Conservation (phyloP, 2,329 filamentous ascomycete species). For the Aspergillus nomiae region DNA sequence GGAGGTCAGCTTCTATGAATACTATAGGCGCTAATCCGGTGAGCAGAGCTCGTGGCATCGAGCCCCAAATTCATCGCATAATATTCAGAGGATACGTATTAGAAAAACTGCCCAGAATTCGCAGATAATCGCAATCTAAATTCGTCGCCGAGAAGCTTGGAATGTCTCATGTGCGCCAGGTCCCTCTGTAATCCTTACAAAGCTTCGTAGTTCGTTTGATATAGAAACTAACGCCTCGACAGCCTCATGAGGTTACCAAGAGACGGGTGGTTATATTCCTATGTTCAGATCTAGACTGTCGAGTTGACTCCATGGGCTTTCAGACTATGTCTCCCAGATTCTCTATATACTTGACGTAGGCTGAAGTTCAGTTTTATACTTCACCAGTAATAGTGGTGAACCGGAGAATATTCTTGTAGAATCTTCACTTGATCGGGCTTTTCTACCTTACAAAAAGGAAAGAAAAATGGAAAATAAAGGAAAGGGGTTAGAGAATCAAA, state of each 20-base stretch:
- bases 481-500: too few species aligned
- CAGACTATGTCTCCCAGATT: neutral
- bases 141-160: neutral
- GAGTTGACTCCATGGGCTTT: neutral
- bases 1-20: conserved; percentile 32
- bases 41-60: conserved; percentile 41
- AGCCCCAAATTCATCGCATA: conserved; percentile 52
- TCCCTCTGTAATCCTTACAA: neutral
- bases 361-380: neutral
- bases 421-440: neutral
- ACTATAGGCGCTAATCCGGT: conserved; percentile 42
- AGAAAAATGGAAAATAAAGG: neutral
- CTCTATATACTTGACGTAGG: neutral
- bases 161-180: neutral
- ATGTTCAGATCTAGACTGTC: neutral
- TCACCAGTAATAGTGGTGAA: neutral
- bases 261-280: neutral
- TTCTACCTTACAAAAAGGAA: neutral
- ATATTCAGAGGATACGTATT: neutral
- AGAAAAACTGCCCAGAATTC: neutral
- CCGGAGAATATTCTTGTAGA: neutral
- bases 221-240: neutral
- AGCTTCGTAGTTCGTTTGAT: neutral
- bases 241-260: neutral
- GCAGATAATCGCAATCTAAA: neutral